A percentile compares a stretch with the other conserved stretches of the same genome.
phyloP scores from a whole-genome alignment of 1,284 basidiomycete species.

The Coniferiporia weirii region DNA sequence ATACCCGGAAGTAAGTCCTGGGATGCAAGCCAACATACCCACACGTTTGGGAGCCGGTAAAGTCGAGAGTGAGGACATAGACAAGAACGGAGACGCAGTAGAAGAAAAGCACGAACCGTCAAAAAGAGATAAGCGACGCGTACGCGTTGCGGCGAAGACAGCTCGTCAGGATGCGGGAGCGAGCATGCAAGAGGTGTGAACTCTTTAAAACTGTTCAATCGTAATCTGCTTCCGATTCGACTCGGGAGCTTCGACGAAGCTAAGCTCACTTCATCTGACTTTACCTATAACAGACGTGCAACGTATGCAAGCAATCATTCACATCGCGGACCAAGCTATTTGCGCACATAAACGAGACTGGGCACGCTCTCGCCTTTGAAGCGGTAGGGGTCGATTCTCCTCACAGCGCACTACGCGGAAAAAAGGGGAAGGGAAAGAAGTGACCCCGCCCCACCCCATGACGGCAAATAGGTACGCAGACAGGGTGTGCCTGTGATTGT shows the following conservation, averaged over 20 bases:
- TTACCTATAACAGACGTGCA: slow-evolving; percentile 46
- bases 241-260: too few species aligned
- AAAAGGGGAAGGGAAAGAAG: slow-evolving; percentile 15
- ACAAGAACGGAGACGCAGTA: slow-evolving; percentile 22
- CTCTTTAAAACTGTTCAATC: neutral
- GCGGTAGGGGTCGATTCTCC: neutral
- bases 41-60: neutral
- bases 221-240: neutral
- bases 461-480: neutral
- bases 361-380: slow-evolving; percentile 60
- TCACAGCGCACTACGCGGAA: neutral
- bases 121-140: slow-evolving; percentile 79
- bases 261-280: slow-evolving; percentile 9
- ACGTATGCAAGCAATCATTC: slow-evolving; percentile 66
- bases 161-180: slow-evolving; percentile 35
- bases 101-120: slow-evolving; percentile 41
- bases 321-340: slow-evolving; percentile 78
- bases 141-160: slow-evolving; percentile 75
- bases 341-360: slow-evolving; percentile 64
- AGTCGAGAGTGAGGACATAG: neutral
- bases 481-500: neutral
- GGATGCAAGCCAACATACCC: too few species aligned
- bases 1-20: too few species aligned
- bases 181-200: slow-evolving; percentile 28
- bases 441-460: neutral